phyloP scores from a whole-genome alignment of 1,284 basidiomycete species.

The Marasmius tenuissimus region DNA sequence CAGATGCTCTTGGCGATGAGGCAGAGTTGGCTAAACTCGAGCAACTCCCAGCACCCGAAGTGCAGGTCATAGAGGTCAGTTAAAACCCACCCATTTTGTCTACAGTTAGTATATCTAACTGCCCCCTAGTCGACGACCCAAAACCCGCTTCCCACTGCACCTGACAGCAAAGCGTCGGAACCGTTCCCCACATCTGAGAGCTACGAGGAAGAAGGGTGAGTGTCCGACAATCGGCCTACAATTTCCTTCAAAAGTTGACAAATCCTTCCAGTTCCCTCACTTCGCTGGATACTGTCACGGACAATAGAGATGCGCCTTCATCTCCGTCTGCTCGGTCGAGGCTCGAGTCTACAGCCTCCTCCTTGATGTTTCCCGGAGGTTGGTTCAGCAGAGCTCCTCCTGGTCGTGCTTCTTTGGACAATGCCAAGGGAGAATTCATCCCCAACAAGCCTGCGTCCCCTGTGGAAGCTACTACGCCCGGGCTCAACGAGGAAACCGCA shows the following conservation, averaged over 20 bases:
- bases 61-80: not conserved
- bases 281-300: constrained; percentile 10
- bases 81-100: not conserved
- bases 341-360: constrained; percentile 52
- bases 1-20: constrained; percentile 1
- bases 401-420: constrained; percentile 47
- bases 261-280: not conserved
- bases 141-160: not conserved
- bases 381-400: constrained; percentile 49
- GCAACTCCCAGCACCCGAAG: constrained; percentile 2
- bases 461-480: not conserved
- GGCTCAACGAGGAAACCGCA: not conserved
- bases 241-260: too few species aligned
- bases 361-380: constrained; percentile 55
- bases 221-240: not conserved
- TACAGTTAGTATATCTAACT: not conserved
- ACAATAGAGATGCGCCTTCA: constrained; percentile 7
- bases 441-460: constrained; percentile 27
- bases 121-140: not conserved
- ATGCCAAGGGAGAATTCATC: constrained; percentile 50
- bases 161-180: not conserved
- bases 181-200: not conserved
- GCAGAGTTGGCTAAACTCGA: constrained; percentile 3
- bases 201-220: constrained; percentile 5
- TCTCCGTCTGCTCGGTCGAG: constrained; percentile 33